phyloP scores from a whole-genome alignment of 768 basidiomycete genomes.

The Suillus subaureus region DNA sequence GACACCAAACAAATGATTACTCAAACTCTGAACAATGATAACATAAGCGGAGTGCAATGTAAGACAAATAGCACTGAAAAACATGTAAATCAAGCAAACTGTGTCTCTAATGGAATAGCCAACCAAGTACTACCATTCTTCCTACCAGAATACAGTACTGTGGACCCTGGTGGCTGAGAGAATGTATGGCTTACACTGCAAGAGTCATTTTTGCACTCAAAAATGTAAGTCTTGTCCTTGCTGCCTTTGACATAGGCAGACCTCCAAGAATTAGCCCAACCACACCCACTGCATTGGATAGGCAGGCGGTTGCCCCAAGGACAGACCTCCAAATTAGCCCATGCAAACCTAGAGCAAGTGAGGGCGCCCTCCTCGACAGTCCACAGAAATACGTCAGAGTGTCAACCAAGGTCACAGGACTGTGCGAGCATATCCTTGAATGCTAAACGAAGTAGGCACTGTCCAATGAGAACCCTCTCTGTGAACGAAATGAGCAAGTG shows the following conservation, averaged over 20 bases:
- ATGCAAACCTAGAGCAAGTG: not conserved
- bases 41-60: not conserved
- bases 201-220: conserved; percentile 1
- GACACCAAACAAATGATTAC: not conserved
- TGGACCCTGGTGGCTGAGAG: not conserved
- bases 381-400: not conserved
- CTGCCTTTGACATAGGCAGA: not conserved
- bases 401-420: not conserved
- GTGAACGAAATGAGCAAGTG: not conserved
- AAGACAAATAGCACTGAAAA: not conserved
- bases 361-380: not conserved
- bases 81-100: not conserved
- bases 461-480: not conserved
- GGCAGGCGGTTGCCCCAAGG: conserved; percentile 5
- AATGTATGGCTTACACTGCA: not conserved
- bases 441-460: not conserved
- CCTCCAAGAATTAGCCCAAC: not conserved
- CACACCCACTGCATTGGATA: conserved; percentile 7
- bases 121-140: not conserved
- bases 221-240: not conserved
- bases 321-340: not conserved
- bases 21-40: not conserved
- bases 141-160: not conserved
- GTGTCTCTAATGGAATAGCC: not conserved
- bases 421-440: not conserved